A percentile compares a stretch with the other conserved stretches of the same genome.
Conservation (phyloP, 2,329 filamentous ascomycete species). For the Fusarium gaditjirri region DNA sequence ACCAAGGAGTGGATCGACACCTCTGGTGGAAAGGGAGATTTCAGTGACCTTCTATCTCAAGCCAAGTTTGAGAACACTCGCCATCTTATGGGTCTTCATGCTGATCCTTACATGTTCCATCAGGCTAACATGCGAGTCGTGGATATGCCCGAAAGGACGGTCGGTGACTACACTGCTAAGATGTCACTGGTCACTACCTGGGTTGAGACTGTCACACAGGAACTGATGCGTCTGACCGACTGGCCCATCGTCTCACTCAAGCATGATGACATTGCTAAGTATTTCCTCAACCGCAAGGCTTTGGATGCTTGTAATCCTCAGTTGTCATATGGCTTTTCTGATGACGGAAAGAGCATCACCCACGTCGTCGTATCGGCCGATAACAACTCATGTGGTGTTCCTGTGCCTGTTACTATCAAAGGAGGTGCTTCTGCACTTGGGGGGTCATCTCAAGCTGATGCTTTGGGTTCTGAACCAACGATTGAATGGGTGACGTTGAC, state of each 20-base stretch:
- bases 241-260: slow-evolving; percentile 29
- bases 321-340: slow-evolving; percentile 20
- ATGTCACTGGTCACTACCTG: slow-evolving; percentile 32
- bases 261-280: slow-evolving; percentile 30
- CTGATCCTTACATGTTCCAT: slow-evolving; percentile 37
- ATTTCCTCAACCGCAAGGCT: slow-evolving; percentile 27
- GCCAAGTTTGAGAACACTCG: slow-evolving; percentile 24
- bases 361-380: slow-evolving; percentile 16
- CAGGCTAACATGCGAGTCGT: slow-evolving; percentile 32
- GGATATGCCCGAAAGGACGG: slow-evolving; percentile 13
- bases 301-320: slow-evolving; percentile 24
- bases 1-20: slow-evolving; percentile 31
- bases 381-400: slow-evolving; percentile 17
- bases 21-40: slow-evolving; percentile 19
- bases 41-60: slow-evolving; percentile 10
- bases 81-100: slow-evolving; percentile 17
- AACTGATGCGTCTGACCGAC: slow-evolving; percentile 27
- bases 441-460: neutral
- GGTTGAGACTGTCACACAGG: slow-evolving; percentile 33
- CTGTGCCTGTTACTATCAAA: slow-evolving; percentile 24
- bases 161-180: slow-evolving; percentile 23
- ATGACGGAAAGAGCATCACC: slow-evolving; percentile 8
- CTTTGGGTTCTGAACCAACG: slow-evolving; percentile 26
- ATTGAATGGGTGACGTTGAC: slow-evolving; percentile 30
- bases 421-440: neutral